Evolutionary conservation across 495 filamentous ascomycete species (phyloP).

Genomic region (Penicillium coffeae): DNA sequence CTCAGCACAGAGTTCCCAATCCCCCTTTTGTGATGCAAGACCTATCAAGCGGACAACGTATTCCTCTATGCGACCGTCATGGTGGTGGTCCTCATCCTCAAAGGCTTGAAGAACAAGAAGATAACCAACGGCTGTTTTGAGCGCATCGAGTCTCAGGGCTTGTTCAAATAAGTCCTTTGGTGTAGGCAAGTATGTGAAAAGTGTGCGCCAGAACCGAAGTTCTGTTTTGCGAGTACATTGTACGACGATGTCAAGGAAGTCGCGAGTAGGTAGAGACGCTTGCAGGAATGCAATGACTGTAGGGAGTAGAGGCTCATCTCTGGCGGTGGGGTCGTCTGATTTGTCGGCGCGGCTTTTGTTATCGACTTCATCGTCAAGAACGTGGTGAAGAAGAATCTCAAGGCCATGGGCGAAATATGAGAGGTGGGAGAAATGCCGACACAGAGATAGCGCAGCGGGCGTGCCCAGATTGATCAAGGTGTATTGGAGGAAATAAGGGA

Average conservation of each 20-base stretch:
- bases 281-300: conserved; percentile 79
- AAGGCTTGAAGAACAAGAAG: conserved; percentile 93
- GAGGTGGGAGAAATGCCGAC: conserved; percentile 77
- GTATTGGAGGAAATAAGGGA: conserved; percentile 78
- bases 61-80: conserved; percentile 60
- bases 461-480: conserved; percentile 68
- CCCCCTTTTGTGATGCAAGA: conserved; percentile 75
- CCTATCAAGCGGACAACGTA: conserved; percentile 73
- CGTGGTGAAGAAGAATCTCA: conserved; percentile 87
- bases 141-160: conserved; percentile 71
- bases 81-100: conserved; percentile 70
- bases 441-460: conserved; percentile 68
- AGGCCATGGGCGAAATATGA: conserved; percentile 91
- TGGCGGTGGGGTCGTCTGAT: conserved; percentile 22
- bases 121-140: conserved; percentile 96
- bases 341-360: conserved; percentile 58
- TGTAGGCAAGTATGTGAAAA: conserved; percentile 85
- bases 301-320: conserved; percentile 68
- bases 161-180: conserved; percentile 91
- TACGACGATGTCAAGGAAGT: conserved; percentile 89
- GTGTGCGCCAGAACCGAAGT: conserved; percentile 86
- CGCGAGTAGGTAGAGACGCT: conserved; percentile 69
- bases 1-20: conserved; percentile 98
- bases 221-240: conserved; percentile 98
- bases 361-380: conserved; percentile 93